phyloP scores from a whole-genome alignment of 352 stramenopile species.

The Thalassiosira hispida region DNA sequence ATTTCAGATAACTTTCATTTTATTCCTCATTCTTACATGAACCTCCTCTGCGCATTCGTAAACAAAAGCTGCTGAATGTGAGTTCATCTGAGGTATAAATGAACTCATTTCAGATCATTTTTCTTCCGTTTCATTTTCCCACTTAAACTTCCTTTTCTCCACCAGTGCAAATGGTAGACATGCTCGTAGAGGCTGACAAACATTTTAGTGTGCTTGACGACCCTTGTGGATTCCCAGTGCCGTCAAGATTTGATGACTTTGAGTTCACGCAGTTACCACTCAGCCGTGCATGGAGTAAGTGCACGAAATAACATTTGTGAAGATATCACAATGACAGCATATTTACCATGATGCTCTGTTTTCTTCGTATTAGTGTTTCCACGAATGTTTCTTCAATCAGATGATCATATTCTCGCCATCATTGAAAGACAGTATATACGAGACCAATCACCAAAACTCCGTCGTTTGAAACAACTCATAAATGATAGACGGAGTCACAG shows the following conservation, averaged over 20 bases:
- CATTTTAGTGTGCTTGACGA: conserved; percentile 30
- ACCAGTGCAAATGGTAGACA: conserved; percentile 21
- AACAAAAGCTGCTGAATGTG: no score
- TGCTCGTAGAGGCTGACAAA: conserved; percentile 27
- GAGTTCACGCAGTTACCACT: conserved; percentile 22
- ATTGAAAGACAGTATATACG: conserved; percentile 43
- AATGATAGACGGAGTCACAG: conserved; percentile 19
- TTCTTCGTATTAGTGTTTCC: conserved; percentile 24
- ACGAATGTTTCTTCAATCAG: conserved; percentile 42
- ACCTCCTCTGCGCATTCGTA: no score
- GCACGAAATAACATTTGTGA: no score
- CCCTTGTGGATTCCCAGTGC: conserved; percentile 21
- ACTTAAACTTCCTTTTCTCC: no score
- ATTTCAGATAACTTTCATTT: conserved; percentile 12
- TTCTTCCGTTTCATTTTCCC: no score
- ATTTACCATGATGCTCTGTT: not conserved
- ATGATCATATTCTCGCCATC: conserved; percentile 57
- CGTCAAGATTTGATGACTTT: conserved; percentile 28
- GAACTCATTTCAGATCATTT: no score
- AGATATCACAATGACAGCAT: no score
- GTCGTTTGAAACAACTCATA: conserved; percentile 28
- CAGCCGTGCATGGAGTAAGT: no score
- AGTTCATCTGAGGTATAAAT: no score
- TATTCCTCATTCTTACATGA: conserved; percentile 10
- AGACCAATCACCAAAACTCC: conserved; percentile 1